Evolutionary conservation across 73 alveolate species (phyloP).

Genomic region (Tetrahymena malaccensis): DNA sequence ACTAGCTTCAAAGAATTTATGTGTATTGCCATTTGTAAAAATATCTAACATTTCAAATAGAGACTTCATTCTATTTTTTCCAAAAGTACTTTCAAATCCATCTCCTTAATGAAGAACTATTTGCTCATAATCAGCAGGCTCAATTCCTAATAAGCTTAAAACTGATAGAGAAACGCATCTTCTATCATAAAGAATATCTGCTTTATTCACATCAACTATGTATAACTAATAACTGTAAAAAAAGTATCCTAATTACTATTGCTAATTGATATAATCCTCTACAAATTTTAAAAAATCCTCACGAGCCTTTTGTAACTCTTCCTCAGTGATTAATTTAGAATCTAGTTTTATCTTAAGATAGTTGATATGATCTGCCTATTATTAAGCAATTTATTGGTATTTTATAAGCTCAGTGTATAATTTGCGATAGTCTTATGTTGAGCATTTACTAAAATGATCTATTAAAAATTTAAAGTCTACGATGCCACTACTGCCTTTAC

Average conservation of each 20-base stretch:
- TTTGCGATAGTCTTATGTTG: neutral
- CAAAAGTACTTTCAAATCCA: neutral
- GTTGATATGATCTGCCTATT: neutral
- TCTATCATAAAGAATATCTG: neutral
- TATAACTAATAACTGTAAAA: neutral
- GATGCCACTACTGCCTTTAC: neutral
- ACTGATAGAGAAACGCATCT: neutral
- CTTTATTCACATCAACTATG: neutral
- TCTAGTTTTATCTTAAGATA: neutral
- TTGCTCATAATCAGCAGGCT: neutral
- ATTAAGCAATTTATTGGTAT: neutral
- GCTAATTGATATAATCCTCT: neutral
- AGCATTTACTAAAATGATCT: neutral
- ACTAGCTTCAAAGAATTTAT: neutral
- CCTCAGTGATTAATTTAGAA: neutral
- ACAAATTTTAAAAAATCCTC: neutral
- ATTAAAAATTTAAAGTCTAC: neutral
- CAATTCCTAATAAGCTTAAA: neutral
- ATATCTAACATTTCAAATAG: neutral
- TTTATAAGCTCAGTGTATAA: neutral
- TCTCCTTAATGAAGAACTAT: neutral
- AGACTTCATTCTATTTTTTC: neutral
- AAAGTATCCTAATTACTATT: neutral
- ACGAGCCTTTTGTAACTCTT: neutral
- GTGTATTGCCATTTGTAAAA: neutral